Base-by-base conservation (phyloP, 345 rosid species). In the Trapa incisa region DNA sequence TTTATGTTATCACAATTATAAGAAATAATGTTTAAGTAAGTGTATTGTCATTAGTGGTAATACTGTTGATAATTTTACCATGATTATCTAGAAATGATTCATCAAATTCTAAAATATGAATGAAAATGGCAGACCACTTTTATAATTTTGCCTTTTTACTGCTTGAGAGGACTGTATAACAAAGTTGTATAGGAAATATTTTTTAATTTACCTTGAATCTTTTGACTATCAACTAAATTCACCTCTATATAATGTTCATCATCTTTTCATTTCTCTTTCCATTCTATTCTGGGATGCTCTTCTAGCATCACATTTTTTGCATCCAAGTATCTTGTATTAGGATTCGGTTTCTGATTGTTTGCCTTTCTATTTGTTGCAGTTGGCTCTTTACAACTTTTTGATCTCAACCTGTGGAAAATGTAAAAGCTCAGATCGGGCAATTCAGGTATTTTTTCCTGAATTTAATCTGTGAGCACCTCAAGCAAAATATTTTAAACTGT, bases 321-420 rank as follows among this genome's bases (percentile, higher is more conserved):
- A 58, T 32, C 63, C 38, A 9, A 35, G 15, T 58, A 9, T 35
- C 16, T 41, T 41, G 50, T 52, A 65, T 65, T 43, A 4, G 29
- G 47, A 15, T 17, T 65, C 10, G 50, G 52, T 64, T 47, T 10
- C 47, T 64, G 47, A 57, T 56, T 48, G 16, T 17, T 5, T 47
- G 58, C 60, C 38, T 73, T 15, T 66, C 0, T 70, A 67, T 42
- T 41, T 71, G 67, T 68, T n/a, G 47, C 79, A 94, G 99, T 95
- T 84, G 66, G 68, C 82, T 45, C 67, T 94, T 72, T 94, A 84
- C 88, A 91, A 86, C 81, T 86, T 83, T 75, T 80, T 94, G 80
- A 91, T 94, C 69, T 85, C 96, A 65, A 80, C 87, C 2, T 91
- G 96, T 79, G 97, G 96, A 71, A 94, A 86, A 80, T 86, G 91